Conservation (phyloP, 148 eudicot genomes). For the Rhododendron ferrugineum region DNA sequence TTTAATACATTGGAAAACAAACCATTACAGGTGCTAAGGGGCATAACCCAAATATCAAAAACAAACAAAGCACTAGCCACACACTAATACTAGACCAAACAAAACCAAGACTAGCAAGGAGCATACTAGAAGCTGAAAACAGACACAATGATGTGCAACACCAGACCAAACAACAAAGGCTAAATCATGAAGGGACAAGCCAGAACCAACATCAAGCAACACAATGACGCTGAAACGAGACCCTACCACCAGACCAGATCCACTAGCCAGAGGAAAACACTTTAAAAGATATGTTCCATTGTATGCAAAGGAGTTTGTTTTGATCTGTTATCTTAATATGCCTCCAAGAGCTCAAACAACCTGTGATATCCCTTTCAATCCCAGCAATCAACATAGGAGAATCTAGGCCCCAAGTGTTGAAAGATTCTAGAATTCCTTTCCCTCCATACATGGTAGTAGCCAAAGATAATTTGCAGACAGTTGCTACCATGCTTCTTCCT, state of each 20-base stretch:
- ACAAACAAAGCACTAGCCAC: neutral
- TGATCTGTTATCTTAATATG: neutral
- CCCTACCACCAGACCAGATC: neutral
- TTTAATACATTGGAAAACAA: neutral
- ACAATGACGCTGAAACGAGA: neutral
- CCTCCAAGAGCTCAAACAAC: neutral
- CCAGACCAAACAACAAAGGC: neutral
- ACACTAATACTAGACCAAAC: neutral
- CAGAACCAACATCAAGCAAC: neutral
- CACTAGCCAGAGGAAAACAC: neutral
- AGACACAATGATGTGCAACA: neutral
- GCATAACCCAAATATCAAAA: neutral
- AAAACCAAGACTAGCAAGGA: neutral
- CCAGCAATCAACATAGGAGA: neutral
- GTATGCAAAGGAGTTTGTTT: neutral
- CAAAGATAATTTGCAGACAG: neutral
- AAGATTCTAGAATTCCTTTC: neutral
- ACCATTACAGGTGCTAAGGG: neutral
- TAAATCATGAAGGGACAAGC: neutral
- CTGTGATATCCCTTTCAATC: neutral
- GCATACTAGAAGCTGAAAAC: neutral
- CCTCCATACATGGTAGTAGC: neutral
- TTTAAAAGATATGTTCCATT: neutral
- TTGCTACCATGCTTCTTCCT: neutral
- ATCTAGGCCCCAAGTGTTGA: neutral